Evolutionary conservation across 495 filamentous ascomycete genomes (phyloP).

Genomic region (Penicillium mononematosum): DNA sequence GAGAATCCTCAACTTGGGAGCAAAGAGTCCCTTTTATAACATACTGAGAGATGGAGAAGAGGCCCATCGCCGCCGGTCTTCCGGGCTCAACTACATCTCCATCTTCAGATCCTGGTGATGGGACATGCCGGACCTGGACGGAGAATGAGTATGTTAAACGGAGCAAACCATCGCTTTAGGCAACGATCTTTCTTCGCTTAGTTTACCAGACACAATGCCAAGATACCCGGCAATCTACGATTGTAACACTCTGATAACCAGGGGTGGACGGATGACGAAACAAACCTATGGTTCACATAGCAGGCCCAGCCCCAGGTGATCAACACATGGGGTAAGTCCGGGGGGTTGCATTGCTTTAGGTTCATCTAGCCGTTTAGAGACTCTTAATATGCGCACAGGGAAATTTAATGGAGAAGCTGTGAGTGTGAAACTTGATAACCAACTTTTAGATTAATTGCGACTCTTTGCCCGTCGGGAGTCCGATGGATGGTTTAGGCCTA

Average conservation of each 20-base stretch:
- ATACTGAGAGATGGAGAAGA: slow-evolving; percentile 7
- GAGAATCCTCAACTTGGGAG: slow-evolving; percentile 13
- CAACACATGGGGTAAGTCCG: neutral
- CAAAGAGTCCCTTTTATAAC: slow-evolving; percentile 5
- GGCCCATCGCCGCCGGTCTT: slow-evolving; percentile 15
- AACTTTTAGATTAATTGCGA: slow-evolving; percentile 9
- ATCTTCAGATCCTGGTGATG: slow-evolving; percentile 10
- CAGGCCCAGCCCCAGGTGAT: slow-evolving; percentile 6
- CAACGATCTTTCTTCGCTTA: slow-evolving; percentile 3
- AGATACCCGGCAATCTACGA: neutral
- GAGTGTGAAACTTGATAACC: slow-evolving; percentile 8
- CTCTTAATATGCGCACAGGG: slow-evolving; percentile 1
- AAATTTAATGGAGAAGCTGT: slow-evolving; percentile 4
- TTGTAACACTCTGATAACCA: slow-evolving; percentile 1
- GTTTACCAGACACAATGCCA: slow-evolving; percentile 6
- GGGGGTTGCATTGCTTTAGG: slow-evolving; percentile 1
- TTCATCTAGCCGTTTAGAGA: slow-evolving; percentile 8
- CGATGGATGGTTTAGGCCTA: slow-evolving; percentile 8
- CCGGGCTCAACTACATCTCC: slow-evolving; percentile 10
- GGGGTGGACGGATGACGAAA: neutral
- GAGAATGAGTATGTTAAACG: slow-evolving; percentile 10
- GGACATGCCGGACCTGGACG: slow-evolving; percentile 9
- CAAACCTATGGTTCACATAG: neutral
- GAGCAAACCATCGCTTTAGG: slow-evolving; percentile 10
- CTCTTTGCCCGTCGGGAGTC: slow-evolving; percentile 18